Conservation (phyloP, 2,329 filamentous ascomycete genomes). For the Scedosporium minutisporum region DNA sequence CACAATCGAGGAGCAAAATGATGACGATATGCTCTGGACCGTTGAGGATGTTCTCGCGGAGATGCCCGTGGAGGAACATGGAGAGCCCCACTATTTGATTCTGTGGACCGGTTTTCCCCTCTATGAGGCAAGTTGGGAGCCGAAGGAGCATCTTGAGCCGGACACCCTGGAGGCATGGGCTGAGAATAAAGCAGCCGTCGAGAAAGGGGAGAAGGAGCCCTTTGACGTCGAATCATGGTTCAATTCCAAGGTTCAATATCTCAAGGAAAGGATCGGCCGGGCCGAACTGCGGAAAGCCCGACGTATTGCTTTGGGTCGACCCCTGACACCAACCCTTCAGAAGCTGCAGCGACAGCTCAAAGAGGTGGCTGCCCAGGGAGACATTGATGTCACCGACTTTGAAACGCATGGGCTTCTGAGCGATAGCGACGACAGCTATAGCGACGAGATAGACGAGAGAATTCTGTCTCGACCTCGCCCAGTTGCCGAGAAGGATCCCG, state of each 20-base stretch:
- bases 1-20: slow-evolving; percentile 20
- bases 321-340: neutral
- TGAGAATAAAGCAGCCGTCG: neutral
- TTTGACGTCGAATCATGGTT: slow-evolving; percentile 4
- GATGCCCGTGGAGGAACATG: slow-evolving; percentile 16
- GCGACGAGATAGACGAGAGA: too few relatives aligned
- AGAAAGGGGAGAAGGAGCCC: neutral
- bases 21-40: slow-evolving; percentile 35
- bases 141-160: neutral
- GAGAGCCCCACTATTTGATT: slow-evolving; percentile 21
- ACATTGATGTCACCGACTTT: too few relatives aligned
- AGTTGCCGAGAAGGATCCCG: too few relatives aligned
- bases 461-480: too few relatives aligned
- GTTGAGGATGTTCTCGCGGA: slow-evolving; percentile 44
- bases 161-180: neutral
- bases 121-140: slow-evolving; percentile 39
- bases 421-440: too few relatives aligned
- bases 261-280: slow-evolving; percentile 31
- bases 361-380: too few relatives aligned
- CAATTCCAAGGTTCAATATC: slow-evolving; percentile 25
- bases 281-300: neutral
- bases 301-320: neutral
- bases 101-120: slow-evolving; percentile 27
- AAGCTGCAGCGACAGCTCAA: neutral
- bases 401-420: too few relatives aligned